A percentile compares a stretch with the other conserved stretches of the same genome.
phyloP scores from a whole-genome alignment of 106 monocot genomes.

The Apostasia shenzhenica region DNA sequence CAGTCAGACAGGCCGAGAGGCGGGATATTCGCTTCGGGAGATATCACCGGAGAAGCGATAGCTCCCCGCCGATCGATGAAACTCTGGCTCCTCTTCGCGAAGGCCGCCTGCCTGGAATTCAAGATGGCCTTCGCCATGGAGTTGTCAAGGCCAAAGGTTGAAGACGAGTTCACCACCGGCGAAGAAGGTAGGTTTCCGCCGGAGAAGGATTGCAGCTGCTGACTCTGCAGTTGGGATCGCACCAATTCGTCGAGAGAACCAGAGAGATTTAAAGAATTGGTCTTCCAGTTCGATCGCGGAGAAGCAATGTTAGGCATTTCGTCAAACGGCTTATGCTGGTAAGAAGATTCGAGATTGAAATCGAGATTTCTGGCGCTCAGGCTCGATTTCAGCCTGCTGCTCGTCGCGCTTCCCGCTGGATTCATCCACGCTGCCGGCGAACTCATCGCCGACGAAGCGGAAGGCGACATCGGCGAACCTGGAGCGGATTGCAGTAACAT shows the following conservation, averaged over 20 bases:
- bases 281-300: conserved; percentile 32
- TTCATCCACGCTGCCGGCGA: conserved; percentile 27
- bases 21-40: conserved; percentile 6
- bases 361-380: conserved; percentile 48
- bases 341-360: conserved; percentile 48
- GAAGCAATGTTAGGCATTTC: conserved; percentile 34
- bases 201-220: conserved; percentile 37
- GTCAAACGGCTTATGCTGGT: conserved; percentile 55
- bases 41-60: not conserved
- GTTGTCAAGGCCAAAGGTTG: conserved; percentile 47
- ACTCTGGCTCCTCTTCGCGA: conserved; percentile 89
- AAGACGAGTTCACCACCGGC: conserved; percentile 19
- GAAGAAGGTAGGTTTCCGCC: conserved; percentile 32
- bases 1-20: conserved; percentile 37
- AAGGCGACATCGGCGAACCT: conserved; percentile 14
- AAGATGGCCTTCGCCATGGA: conserved; percentile 74
- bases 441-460: conserved; percentile 8
- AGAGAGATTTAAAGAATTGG: conserved; percentile 10
- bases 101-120: conserved; percentile 62
- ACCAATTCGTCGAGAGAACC: conserved; percentile 24
- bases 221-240: conserved; percentile 30
- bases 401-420: conserved; percentile 22
- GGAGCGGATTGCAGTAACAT: conserved; percentile 28
- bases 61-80: conserved; percentile 63
- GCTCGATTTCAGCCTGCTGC: conserved; percentile 52